phyloP scores from a whole-genome alignment of 352 stramenopile genomes.

The Globisporangium nagaii region DNA sequence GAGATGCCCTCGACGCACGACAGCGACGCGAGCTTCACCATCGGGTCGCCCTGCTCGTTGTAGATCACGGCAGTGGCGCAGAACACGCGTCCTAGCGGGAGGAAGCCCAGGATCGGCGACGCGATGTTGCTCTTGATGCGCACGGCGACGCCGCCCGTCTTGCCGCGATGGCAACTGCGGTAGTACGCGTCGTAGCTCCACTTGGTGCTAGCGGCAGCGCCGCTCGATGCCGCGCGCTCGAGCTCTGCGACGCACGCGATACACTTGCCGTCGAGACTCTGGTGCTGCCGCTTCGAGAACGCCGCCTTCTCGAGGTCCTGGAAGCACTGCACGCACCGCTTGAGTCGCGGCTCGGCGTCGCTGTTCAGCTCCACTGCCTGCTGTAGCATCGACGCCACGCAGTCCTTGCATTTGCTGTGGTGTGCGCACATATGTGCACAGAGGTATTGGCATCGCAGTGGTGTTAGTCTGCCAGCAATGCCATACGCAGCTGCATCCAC shows the following conservation, averaged over 20 bases:
- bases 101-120: conserved; percentile 51
- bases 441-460: no score
- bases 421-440: no score
- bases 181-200: conserved; percentile 65
- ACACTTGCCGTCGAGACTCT: conserved; percentile 63
- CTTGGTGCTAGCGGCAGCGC: conserved; percentile 29
- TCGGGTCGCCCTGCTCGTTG: conserved; percentile 72
- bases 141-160: conserved; percentile 57
- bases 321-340: conserved; percentile 75
- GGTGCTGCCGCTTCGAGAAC: conserved; percentile 72
- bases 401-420: conserved; percentile 58
- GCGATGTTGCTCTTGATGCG: conserved; percentile 65
- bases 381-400: conserved; percentile 28
- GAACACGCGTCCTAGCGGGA: conserved; percentile 65
- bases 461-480: no score
- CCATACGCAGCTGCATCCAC: no score
- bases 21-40: conserved; percentile 61
- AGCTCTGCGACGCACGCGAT: conserved; percentile 44
- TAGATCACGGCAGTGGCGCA: conserved; percentile 43
- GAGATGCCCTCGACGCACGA: conserved; percentile 23
- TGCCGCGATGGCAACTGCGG: conserved; percentile 62
- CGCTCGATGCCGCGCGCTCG: conserved; percentile 23
- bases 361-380: conserved; percentile 11
- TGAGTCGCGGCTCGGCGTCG: conserved; percentile 25
- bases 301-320: conserved; percentile 44